These are phyloP conservation scores for Dillenia suffruticosa DNA, from an alignment of 164 flowering plant genomes.

Conservation along the genomic window DNA sequence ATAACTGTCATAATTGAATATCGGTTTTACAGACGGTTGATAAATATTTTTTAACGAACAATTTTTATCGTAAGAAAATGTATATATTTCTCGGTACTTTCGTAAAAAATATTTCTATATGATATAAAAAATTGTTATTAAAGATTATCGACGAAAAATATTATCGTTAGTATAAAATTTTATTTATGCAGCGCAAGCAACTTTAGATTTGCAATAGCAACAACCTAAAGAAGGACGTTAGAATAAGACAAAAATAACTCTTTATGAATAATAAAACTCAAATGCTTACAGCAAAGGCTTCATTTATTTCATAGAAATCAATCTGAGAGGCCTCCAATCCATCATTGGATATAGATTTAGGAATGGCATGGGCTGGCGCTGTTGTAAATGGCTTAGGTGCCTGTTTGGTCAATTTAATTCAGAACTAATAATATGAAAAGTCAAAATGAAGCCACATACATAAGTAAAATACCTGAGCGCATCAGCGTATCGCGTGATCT, in stretches of 20 bases:
- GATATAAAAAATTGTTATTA: too few relatives aligned
- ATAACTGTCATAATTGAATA: too few relatives aligned
- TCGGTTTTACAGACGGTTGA: too few relatives aligned
- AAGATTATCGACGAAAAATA: too few relatives aligned
- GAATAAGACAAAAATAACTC: not conserved
- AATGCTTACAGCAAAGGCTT: constrained; percentile 85
- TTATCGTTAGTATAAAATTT: too few relatives aligned
- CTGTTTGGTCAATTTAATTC: constrained; percentile 26
- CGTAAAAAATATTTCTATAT: too few relatives aligned
- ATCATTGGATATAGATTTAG: constrained; percentile 88
- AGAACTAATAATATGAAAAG: too few relatives aligned
- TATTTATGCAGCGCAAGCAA: too few relatives aligned
- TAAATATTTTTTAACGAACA: too few relatives aligned
- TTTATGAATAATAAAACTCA: not conserved
- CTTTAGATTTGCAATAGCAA: constrained; percentile 90
- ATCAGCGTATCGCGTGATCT: constrained; percentile 77
- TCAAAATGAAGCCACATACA: not conserved
- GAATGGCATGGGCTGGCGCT: constrained; percentile 93
- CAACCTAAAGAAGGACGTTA: constrained; percentile 51
- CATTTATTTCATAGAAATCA: constrained; percentile 94
- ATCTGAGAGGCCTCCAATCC: constrained; percentile 79
- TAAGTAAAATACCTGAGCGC: constrained; percentile 79
- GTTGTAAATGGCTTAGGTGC: constrained; percentile 93
- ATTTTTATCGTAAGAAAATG: too few relatives aligned
- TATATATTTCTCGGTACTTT: too few relatives aligned